A percentile compares a stretch with the other conserved stretches of the same genome.
phyloP scores from a whole-genome alignment of 352 stramenopile species.

The Globisporangium sylvaticum region DNA sequence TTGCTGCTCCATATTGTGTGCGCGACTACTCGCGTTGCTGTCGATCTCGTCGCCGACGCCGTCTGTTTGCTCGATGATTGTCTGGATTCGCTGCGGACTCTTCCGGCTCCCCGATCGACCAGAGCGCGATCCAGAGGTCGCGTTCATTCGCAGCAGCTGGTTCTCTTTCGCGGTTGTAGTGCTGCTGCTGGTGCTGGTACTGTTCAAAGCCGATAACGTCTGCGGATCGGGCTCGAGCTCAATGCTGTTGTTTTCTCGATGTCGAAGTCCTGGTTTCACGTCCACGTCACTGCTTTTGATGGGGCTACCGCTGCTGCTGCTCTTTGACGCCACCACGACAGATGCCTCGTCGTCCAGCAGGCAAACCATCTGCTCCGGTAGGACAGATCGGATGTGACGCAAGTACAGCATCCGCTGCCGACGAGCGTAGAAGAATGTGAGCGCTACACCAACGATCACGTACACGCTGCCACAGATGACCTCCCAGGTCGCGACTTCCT shows the following conservation, averaged over 20 bases:
- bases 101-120: conserved; percentile 12
- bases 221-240: background rate
- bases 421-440: conserved; percentile 13
- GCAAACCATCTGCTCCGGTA: conserved; percentile 11
- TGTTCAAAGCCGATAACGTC: background rate
- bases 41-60: conserved; percentile 9
- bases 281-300: background rate
- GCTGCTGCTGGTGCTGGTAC: background rate
- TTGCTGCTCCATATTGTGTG: background rate
- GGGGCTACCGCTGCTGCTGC: background rate
- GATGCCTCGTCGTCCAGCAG: background rate
- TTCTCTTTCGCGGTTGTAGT: background rate
- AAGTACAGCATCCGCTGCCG: conserved; percentile 19
- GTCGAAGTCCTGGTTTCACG: background rate
- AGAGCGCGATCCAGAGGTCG: background rate
- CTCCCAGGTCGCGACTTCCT: conserved; percentile 36
- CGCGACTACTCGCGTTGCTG: background rate
- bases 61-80: conserved; percentile 24
- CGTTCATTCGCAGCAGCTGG: background rate
- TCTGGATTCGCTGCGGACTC: conserved; percentile 13
- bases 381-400: conserved; percentile 19
- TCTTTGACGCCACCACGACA: too few species aligned
- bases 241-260: background rate
- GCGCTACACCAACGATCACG: conserved; percentile 18
- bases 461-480: conserved; percentile 23